Evolutionary conservation across 2,329 filamentous ascomycete genomes (phyloP), one percentile per base, ranked within the genome.

Genomic region (Calonectria multiphialidica): DNA sequence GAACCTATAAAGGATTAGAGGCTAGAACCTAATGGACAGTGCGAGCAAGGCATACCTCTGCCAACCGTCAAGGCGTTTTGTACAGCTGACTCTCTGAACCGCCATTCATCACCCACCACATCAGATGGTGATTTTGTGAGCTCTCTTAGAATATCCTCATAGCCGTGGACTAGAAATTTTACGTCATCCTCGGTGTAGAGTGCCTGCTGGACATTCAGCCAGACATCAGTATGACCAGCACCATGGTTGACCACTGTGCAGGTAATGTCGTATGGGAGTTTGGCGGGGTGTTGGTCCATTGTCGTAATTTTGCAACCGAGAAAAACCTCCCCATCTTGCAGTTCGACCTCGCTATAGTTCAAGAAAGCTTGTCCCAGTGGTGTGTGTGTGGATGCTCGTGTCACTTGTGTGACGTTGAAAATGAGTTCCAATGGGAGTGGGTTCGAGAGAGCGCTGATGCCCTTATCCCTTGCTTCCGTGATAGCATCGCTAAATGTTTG

Each of bases 231-330:
- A 4, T 62, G 37, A 2, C 25, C 57, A 10, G 40, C 40, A 5
- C 57, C 57, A 15, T 62, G 57, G 15, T 62, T 62, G 57, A 62
- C 57, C 3, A 62, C 57, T 13, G 57, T 62, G 25, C 37, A 62
- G 5, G 57, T 45, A 45, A 62, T 45, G 5, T 62, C 57, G 5
- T 62, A 62, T 23, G 40, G 37, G 6, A 62, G 57, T 33, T 62
- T 45, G 3, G 57, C 57, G 7, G 37, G 57, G 23, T 62, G 23
- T 16, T 62, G 57, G 18, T 33, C 25, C 57, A 62, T 62, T 21
- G 57, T 45, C 16, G 57, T 44, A 37, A 21, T 62, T 62, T 62
- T 62, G 57, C 57, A 62, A n/a, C 57, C 57, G 23, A 62, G 37
- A 45, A 33, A 62, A 9, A 15, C 30, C 18, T 62, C 37, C 2